Evolutionary conservation across 2,329 filamentous ascomycete species (phyloP), one percentile per base, ranked within the genome.

Genomic region (Aureobasidium subglaciale): DNA sequence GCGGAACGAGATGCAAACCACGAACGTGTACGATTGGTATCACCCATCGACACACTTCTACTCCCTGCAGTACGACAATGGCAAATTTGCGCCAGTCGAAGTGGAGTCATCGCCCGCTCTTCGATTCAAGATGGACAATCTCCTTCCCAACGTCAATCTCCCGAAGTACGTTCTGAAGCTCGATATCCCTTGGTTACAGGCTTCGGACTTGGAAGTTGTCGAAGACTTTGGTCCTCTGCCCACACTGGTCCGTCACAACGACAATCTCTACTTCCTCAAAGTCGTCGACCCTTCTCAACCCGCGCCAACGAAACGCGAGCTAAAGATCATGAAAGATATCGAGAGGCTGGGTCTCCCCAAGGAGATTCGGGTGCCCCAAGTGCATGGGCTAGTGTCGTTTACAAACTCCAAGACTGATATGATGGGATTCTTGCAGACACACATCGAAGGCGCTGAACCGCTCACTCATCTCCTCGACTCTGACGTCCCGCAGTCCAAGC

Each of bases 91-190:
- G 30, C 64, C 65, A 10, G 55, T 60, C 8, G 63, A 67, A 30
- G 38, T 64, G 5, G 61, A 63, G 54, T 60, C 59, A 13, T 59
- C 53, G 16, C 50, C 54, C 9, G 63, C 59, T 5, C 55, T 65
- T 15, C 40, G 57, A 20, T 38, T 61, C 18, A 63, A 61, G 18
- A 64, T 66, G 34, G 25, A 50, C 4, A 58, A 62, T 24, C 57
- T 67, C 29, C 60, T 66, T 1, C 67, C 66, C 3, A 54, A 60
- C 9, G 63, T 68, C 40, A 56, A 59, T 2, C 56, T 70, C 1
- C 68, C 67, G n/a, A 70, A 70, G 50, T 69, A 70, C 50, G 62
- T 68, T 20, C 61, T 59, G 29, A 58, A 63, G n/a, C 58, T 68
- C 24, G 50, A 61, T n/a, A 58, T 66, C 7, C 65, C 64, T 1